Evolutionary conservation across 176 grass and related monocot species (phyloP).

Genomic region (Otatea glauca): DNA sequence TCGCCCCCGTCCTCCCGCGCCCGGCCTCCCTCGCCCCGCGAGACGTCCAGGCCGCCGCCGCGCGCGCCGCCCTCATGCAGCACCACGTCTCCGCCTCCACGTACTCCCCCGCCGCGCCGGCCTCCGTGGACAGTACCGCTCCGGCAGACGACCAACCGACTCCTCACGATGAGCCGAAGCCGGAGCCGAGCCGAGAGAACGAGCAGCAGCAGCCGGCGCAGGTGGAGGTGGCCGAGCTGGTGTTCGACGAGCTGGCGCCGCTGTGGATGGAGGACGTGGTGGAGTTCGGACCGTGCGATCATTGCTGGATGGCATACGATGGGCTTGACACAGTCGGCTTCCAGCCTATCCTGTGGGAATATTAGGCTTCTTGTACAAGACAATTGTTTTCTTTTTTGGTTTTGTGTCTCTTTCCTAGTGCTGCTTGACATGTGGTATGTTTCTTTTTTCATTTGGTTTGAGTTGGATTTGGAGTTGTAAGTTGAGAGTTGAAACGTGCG

Average conservation of each 20-base stretch:
- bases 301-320: constrained; percentile 48
- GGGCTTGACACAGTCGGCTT: constrained; percentile 32
- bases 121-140: not conserved
- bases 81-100: not conserved
- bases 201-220: not conserved
- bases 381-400: not conserved
- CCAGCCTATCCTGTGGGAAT: constrained; percentile 58
- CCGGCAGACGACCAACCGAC: not conserved
- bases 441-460: not conserved
- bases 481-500: not conserved
- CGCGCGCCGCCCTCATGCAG: constrained; percentile 67
- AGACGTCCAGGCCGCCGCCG: constrained; percentile 90
- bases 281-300: constrained; percentile 41
- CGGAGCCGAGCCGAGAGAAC: not conserved
- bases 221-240: constrained; percentile 43
- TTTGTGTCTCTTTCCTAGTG: constrained; percentile 13
- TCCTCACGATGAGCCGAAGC: not conserved
- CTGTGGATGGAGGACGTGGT: constrained; percentile 60
- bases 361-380: constrained; percentile 15
- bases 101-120: not conserved
- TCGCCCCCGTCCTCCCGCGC: constrained; percentile 55
- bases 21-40: constrained; percentile 61
- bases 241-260: constrained; percentile 69
- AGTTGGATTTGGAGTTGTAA: not conserved
- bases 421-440: not conserved